Evolutionary conservation across 129 eudicot genomes (phyloP).

Genomic region (Kitagawia praeruptora): DNA sequence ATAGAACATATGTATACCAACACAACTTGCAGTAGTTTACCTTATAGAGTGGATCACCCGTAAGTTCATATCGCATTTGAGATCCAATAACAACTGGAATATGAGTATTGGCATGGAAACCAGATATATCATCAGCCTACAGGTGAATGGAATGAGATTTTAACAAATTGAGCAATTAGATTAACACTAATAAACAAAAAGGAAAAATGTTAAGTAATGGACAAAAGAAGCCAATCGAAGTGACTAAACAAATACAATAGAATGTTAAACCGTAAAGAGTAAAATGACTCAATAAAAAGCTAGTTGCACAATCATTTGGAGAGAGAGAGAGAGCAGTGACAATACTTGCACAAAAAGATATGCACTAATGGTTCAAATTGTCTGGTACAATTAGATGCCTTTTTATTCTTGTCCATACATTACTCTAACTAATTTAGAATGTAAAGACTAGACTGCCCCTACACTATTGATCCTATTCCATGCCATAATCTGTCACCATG

Average conservation of each 20-base stretch:
- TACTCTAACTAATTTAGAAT: no score
- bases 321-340: no score
- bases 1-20: background rate
- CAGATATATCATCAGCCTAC: constrained; percentile 84
- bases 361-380: no score
- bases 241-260: background rate
- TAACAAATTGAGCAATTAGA: background rate
- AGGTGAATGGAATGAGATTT: background rate
- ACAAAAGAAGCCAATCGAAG: background rate
- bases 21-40: constrained; percentile 21
- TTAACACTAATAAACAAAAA: background rate
- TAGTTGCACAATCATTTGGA: no score
- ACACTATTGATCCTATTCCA: no score
- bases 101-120: constrained; percentile 90
- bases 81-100: constrained; percentile 91
- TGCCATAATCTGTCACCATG: no score
- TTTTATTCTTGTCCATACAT: no score
- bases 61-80: constrained; percentile 89
- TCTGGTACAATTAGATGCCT: no score
- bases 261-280: background rate
- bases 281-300: no score
- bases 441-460: no score
- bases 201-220: background rate
- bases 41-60: constrained; percentile 89
- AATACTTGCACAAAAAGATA: no score